phyloP scores from a whole-genome alignment of 2,329 filamentous ascomycete genomes.

The Sporothrix humicola region DNA sequence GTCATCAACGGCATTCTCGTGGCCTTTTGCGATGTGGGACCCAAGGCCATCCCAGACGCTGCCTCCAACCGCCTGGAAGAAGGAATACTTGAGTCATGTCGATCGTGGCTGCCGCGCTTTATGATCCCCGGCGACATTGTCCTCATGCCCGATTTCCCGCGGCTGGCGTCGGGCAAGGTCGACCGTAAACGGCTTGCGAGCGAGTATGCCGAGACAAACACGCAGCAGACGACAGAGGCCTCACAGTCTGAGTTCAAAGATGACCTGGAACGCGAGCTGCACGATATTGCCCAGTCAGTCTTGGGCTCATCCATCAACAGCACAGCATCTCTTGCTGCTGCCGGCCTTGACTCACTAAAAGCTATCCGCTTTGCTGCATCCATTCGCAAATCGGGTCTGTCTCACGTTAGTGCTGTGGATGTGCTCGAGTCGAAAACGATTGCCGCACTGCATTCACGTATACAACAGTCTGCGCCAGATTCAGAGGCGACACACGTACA shows the following conservation, averaged over 20 bases:
- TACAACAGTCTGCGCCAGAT: constrained; percentile 28
- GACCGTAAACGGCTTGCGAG: constrained; percentile 69
- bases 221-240: neutral
- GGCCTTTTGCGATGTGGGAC: constrained; percentile 66
- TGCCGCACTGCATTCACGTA: constrained; percentile 38
- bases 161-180: constrained; percentile 82
- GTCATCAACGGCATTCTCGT: constrained; percentile 74
- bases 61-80: constrained; percentile 45
- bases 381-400: constrained; percentile 63
- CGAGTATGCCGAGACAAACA: constrained; percentile 51
- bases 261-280: constrained; percentile 47
- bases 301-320: constrained; percentile 43
- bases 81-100: constrained; percentile 64
- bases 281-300: constrained; percentile 42
- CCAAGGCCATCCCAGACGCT: constrained; percentile 36
- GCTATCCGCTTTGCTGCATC: constrained; percentile 63
- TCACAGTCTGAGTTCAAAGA: constrained; percentile 39
- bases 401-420: constrained; percentile 59
- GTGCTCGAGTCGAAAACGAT: constrained; percentile 64
- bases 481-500: neutral
- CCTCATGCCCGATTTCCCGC: constrained; percentile 68
- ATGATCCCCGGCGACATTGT: constrained; percentile 83
- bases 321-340: constrained; percentile 43
- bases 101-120: constrained; percentile 76
- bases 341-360: constrained; percentile 51